A percentile compares a stretch with the other conserved stretches of the same genome.
Evolutionary conservation across 164 flowering plant genomes (phyloP).

Genomic region (Aristolochia californica): DNA sequence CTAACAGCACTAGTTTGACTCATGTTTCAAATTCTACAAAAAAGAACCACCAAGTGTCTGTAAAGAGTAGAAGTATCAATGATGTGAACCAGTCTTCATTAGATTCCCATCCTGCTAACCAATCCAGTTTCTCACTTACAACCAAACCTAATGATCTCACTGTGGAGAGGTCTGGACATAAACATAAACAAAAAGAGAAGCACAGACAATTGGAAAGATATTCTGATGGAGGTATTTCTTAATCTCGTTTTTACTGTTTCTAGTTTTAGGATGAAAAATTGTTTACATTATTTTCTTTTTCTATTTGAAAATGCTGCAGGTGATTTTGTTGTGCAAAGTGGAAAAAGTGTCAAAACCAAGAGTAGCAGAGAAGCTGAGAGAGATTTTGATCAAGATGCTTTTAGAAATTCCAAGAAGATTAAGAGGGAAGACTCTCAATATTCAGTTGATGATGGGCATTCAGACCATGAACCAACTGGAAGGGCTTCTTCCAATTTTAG

Average conservation of each 20-base stretch:
- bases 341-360: conserved; percentile 28
- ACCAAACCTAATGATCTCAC: conserved; percentile 24
- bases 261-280: neutral
- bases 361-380: conserved; percentile 36
- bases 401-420: conserved; percentile 45
- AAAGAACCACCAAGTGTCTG: conserved; percentile 29
- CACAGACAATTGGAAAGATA: conserved; percentile 18
- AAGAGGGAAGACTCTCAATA: conserved; percentile 28
- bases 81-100: conserved; percentile 27
- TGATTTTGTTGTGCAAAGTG: conserved; percentile 13
- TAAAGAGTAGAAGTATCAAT: conserved; percentile 35
- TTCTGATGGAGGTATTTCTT: conserved; percentile 44
- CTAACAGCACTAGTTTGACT: conserved; percentile 14
- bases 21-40: conserved; percentile 24
- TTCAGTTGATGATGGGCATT: conserved; percentile 25
- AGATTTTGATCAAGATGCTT: conserved; percentile 27
- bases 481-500: conserved; percentile 12
- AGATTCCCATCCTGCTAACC: conserved; percentile 17
- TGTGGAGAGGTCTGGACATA: conserved; percentile 23
- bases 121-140: conserved; percentile 18
- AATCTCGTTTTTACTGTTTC: neutral
- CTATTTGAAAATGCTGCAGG: conserved; percentile 22
- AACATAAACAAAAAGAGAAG: conserved; percentile 37
- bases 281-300: neutral
- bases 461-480: conserved; percentile 20